phyloP scores from a whole-genome alignment of 495 filamentous ascomycete genomes.

The Hypoxylon fragiforme region DNA sequence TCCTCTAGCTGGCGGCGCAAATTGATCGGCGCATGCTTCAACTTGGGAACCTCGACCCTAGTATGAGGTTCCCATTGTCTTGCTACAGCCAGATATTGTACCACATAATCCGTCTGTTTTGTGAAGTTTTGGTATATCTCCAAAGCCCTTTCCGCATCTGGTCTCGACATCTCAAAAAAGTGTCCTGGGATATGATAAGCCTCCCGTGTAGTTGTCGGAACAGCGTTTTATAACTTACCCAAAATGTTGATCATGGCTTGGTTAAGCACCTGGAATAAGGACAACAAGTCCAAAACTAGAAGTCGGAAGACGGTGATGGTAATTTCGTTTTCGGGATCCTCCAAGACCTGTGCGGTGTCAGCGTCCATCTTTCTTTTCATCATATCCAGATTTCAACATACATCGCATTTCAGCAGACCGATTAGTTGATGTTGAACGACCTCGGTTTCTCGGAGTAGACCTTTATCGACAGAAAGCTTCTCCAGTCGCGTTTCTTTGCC shows the following conservation, averaged over 20 bases:
- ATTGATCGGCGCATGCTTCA: constrained; percentile 95
- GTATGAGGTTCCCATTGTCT: constrained; percentile 90
- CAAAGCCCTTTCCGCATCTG: constrained; percentile 89
- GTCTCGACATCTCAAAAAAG: constrained; percentile 97
- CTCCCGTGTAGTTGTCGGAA: neutral
- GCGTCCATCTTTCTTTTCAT: constrained; percentile 4
- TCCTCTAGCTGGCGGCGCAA: constrained; percentile 88
- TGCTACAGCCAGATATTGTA: constrained; percentile 85
- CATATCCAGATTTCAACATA: constrained; percentile 46
- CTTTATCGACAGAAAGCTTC: constrained; percentile 87
- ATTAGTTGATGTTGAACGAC: constrained; percentile 86
- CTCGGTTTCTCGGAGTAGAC: constrained; percentile 89
- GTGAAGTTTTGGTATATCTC: constrained; percentile 93
- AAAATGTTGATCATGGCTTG: constrained; percentile 98
- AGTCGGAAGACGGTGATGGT: constrained; percentile 94
- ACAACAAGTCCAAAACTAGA: constrained; percentile 85
- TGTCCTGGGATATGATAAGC: constrained; percentile 63
- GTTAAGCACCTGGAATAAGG: constrained; percentile 92
- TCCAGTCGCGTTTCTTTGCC: constrained; percentile 81
- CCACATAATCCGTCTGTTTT: constrained; percentile 88
- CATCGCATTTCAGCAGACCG: constrained; percentile 86
- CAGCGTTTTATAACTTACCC: constrained; percentile 56
- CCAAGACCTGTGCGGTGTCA: constrained; percentile 64
- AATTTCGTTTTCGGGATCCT: constrained; percentile 96
- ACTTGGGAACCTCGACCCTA: constrained; percentile 89